phyloP scores from a whole-genome alignment of 768 basidiomycete species.

The Boletellus ananiceps region DNA sequence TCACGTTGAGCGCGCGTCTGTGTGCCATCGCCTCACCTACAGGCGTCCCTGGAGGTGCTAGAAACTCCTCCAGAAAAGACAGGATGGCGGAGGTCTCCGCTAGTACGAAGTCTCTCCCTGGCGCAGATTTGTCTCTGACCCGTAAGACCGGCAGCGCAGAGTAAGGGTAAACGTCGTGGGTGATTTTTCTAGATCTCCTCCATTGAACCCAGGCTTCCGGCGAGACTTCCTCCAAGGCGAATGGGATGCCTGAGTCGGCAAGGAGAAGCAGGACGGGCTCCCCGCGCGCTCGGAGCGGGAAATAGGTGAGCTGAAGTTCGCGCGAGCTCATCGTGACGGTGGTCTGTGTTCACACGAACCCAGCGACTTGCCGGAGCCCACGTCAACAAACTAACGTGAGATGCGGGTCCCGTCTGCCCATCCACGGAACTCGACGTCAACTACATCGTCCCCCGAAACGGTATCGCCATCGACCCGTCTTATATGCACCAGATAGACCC shows the following conservation, averaged over 20 bases:
- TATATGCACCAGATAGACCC: too few species aligned
- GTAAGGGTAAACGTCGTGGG: conserved; percentile 20
- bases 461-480: too few species aligned
- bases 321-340: conserved; percentile 13
- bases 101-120: conserved; percentile 13
- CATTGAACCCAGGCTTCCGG: background rate
- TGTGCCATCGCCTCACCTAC: conserved; percentile 7
- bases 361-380: too few species aligned
- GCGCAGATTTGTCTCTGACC: conserved; percentile 11
- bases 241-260: conserved; percentile 21
- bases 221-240: conserved; percentile 18
- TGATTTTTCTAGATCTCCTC: conserved; percentile 1
- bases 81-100: conserved; percentile 26
- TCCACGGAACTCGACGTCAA: too few species aligned
- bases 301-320: conserved; percentile 20
- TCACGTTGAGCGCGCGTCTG: background rate
- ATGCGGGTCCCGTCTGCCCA: too few species aligned
- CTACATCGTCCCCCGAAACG: too few species aligned
- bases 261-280: conserved; percentile 27
- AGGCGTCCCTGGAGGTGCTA: conserved; percentile 9
- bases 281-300: conserved; percentile 21
- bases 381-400: too few species aligned
- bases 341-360: background rate
- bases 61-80: conserved; percentile 19
- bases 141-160: conserved; percentile 24